Percentiles rank a stretch among this genome's conserved stretches.
Evolutionary conservation across 805 yeast genomes (phyloP).

Genomic region (Ogataea paraovalis): DNA sequence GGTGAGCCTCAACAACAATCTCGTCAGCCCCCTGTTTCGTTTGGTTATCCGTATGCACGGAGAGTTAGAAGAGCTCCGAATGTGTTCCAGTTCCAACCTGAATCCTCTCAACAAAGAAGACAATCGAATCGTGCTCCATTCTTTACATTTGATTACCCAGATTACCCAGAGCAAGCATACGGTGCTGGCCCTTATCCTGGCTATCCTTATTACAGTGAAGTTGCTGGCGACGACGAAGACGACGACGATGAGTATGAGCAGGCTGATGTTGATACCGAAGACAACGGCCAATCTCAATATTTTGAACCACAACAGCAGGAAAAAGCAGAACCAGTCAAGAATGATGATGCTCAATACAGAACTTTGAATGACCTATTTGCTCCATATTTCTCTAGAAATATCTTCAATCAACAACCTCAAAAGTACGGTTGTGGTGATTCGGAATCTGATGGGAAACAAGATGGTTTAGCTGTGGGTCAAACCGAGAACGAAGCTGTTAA

Average conservation of each 20-base stretch:
- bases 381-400: conserved; percentile 15
- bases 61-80: no score
- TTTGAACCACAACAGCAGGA: conserved; percentile 9
- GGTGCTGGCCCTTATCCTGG: not conserved
- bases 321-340: conserved; percentile 5
- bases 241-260: conserved; percentile 1
- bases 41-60: no score
- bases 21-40: no score
- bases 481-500: no score
- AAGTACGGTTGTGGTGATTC: not conserved
- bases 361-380: conserved; percentile 13
- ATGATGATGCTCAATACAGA: conserved; percentile 14
- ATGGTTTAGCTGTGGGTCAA: conserved; percentile 2
- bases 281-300: not conserved
- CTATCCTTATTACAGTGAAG: conserved; percentile 3
- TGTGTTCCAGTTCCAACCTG: no score
- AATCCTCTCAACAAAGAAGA: no score
- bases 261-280: not conserved
- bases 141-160: not conserved
- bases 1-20: no score
- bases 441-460: conserved; percentile 1
- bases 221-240: conserved; percentile 1
- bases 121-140: not conserved
- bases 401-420: conserved; percentile 7
- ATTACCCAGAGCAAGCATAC: not conserved